Evolutionary conservation across 2,329 filamentous ascomycete genomes (phyloP), one percentile per base, ranked within the genome.

Genomic region (Cyanodermella asteris): DNA sequence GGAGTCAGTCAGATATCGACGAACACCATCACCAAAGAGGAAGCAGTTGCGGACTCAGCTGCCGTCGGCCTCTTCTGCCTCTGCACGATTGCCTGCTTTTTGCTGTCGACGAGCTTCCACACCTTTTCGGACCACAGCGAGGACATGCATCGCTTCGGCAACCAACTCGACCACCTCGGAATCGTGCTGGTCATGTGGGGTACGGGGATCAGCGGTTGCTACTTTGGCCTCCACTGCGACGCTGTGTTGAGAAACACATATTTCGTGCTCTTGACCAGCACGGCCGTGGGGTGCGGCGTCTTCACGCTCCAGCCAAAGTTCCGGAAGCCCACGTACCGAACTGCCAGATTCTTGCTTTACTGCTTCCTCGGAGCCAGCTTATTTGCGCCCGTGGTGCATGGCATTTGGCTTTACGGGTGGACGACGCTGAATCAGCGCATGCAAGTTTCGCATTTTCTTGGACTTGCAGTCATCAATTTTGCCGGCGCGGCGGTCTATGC

Each of bases 111-210:
- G 8, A 33, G 25, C 3, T 43, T 40, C 29, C 41, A 42, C 27
- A 40, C 39, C 12, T 38, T 44, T 24, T 35, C 34, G n/a, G 38
- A 44, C 28, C 42, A 45, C 32, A 43, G 38, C 25, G 29, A 31
- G 7, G 28, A 31, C 7, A 33, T 44, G 24, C 35, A 38, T 25
- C 36, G 33, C 17, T 33, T 41, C 16, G 38, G 39, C 23, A 41
- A 41, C 22, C 34, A 44, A 23, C 39, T 41, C 11, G 40, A 42
- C 27, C 36, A 45, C 21, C 28, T 43, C n/a, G 41, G 39, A 13
- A 43, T 43, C 22, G 35, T 43, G 5, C 28, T 41, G 2, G 39
- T 42, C 8, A 37, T 40, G 24, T 42, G 39, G 38, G 35, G 34
- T 1, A 38, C 41, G 1, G 38, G 36, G 8, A 27, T 43, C 3